phyloP scores from a whole-genome alignment of 2,329 filamentous ascomycete species.

The Paramyrothecium roridum region DNA sequence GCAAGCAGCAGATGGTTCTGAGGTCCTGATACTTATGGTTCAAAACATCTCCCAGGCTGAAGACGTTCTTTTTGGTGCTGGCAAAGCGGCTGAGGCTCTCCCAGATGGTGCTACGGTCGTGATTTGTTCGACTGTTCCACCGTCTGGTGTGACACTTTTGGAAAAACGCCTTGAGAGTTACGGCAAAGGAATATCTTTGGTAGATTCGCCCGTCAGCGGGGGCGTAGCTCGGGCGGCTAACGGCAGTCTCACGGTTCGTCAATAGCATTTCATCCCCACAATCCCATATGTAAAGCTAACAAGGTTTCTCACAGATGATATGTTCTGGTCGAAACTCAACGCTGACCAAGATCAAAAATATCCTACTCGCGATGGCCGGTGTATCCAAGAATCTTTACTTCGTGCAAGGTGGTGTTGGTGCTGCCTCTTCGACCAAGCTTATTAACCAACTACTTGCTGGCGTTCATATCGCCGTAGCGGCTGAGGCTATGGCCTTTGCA shows the following conservation, averaged over 20 bases:
- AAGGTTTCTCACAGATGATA: constrained; percentile 21
- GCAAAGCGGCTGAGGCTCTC: constrained; percentile 21
- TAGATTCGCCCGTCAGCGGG: constrained; percentile 35
- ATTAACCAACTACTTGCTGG: constrained; percentile 57
- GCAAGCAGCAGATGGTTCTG: constrained; percentile 21
- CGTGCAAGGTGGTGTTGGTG: constrained; percentile 47
- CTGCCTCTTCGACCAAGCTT: constrained; percentile 54
- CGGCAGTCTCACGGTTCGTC: constrained; percentile 29
- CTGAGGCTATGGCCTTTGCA: constrained; percentile 55
- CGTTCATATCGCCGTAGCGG: constrained; percentile 52
- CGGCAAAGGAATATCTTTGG: constrained; percentile 21
- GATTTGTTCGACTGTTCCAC: constrained; percentile 32
- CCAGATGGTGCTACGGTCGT: constrained; percentile 24
- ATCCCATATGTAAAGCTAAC: neutral
- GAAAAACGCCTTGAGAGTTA: constrained; percentile 13
- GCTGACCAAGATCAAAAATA: constrained; percentile 16
- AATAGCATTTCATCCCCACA: no score
- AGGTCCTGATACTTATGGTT: constrained; percentile 32
- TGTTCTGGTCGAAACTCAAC: constrained; percentile 22
- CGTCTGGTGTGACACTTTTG: constrained; percentile 20
- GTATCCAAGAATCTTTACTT: constrained; percentile 33
- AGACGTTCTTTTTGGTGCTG: constrained; percentile 25
- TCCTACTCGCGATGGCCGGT: constrained; percentile 28
- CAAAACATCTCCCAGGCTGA: constrained; percentile 29
- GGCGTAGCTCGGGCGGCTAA: constrained; percentile 31